These are phyloP conservation scores for Pseudonitzschia multiseries DNA, from an alignment of 108 stramenopile genomes.

Conservation along the genomic window DNA sequence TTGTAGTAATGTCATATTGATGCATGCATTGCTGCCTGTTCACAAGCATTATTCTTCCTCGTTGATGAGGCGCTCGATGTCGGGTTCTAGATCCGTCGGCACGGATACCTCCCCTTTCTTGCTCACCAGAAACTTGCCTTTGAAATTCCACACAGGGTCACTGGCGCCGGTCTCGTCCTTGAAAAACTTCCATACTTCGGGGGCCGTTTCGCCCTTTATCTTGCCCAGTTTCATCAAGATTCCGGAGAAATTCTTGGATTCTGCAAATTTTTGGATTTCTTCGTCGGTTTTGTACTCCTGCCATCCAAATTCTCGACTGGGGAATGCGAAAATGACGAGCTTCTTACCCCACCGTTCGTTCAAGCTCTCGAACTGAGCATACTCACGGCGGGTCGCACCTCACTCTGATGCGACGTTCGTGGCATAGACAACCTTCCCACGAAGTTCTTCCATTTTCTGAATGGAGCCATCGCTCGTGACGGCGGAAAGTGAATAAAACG, in stretches of 20 bases:
- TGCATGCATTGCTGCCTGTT: neutral
- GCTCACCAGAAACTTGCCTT: slow-evolving; percentile 38
- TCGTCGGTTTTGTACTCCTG: slow-evolving; percentile 42
- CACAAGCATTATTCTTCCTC: slow-evolving; percentile 3
- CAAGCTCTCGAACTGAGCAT: slow-evolving; percentile 44
- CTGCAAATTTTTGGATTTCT: slow-evolving; percentile 33
- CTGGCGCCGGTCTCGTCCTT: slow-evolving; percentile 24
- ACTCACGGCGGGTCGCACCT: slow-evolving; percentile 48
- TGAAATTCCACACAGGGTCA: slow-evolving; percentile 48
- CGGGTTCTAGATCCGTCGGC: slow-evolving; percentile 13
- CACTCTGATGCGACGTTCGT: slow-evolving; percentile 49
- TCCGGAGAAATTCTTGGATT: slow-evolving; percentile 38
- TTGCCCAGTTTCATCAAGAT: slow-evolving; percentile 46
- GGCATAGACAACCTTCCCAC: slow-evolving; percentile 46
- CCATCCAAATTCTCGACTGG: slow-evolving; percentile 40
- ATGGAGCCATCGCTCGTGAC: slow-evolving; percentile 27
- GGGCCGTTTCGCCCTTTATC: slow-evolving; percentile 27
- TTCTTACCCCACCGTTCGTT: slow-evolving; percentile 36
- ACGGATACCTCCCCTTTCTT: slow-evolving; percentile 28
- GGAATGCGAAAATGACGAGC: slow-evolving; percentile 40
- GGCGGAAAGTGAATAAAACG: slow-evolving; percentile 30
- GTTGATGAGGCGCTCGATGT: slow-evolving; percentile 9
- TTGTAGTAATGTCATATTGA: neutral
- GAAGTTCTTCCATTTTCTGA: slow-evolving; percentile 38
- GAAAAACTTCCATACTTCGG: slow-evolving; percentile 44